Conservation (phyloP, 2,329 filamentous ascomycete species). For the Drechslerella coelobrocha region DNA sequence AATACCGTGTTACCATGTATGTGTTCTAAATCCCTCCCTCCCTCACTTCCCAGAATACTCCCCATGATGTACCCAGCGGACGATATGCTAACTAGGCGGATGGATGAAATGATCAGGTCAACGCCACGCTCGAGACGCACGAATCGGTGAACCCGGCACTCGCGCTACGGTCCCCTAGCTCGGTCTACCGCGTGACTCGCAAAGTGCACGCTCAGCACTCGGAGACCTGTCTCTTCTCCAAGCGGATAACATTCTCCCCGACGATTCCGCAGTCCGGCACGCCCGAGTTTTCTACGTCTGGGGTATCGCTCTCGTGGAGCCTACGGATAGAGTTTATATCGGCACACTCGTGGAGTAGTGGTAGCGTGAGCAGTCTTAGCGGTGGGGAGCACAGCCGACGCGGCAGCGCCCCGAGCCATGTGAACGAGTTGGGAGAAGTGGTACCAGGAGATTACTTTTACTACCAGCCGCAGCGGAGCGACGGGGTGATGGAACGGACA, state of each 20-base stretch:
- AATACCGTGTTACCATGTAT: conserved; percentile 81
- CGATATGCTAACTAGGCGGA: conserved; percentile 4
- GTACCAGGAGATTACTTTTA: conserved; percentile 55
- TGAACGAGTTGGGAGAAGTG: conserved; percentile 54
- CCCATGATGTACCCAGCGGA: neutral
- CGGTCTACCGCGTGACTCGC: conserved; percentile 83
- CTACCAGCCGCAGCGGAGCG: conserved; percentile 53
- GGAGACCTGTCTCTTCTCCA: conserved; percentile 81
- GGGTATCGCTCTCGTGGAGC: conserved; percentile 86
- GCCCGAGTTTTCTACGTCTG: conserved; percentile 89
- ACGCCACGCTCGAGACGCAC: conserved; percentile 81
- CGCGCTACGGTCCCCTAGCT: conserved; percentile 82
- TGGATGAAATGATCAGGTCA: conserved; percentile 56
- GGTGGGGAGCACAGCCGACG: conserved; percentile 56
- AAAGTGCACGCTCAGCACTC: conserved; percentile 79
- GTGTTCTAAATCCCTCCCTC: conserved; percentile 6
- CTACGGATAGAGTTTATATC: conserved; percentile 92
- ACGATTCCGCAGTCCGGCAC: conserved; percentile 83
- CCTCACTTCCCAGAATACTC: too few relatives aligned
- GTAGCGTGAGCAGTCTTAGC: conserved; percentile 51
- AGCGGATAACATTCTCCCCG: conserved; percentile 78
- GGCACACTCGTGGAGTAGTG: conserved; percentile 62
- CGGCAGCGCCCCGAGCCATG: conserved; percentile 55
- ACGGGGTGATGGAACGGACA: conserved; percentile 76
- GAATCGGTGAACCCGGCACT: conserved; percentile 82